Evolutionary conservation across 2,329 filamentous ascomycete species (phyloP).

Genomic region (Penicillium italicum): DNA sequence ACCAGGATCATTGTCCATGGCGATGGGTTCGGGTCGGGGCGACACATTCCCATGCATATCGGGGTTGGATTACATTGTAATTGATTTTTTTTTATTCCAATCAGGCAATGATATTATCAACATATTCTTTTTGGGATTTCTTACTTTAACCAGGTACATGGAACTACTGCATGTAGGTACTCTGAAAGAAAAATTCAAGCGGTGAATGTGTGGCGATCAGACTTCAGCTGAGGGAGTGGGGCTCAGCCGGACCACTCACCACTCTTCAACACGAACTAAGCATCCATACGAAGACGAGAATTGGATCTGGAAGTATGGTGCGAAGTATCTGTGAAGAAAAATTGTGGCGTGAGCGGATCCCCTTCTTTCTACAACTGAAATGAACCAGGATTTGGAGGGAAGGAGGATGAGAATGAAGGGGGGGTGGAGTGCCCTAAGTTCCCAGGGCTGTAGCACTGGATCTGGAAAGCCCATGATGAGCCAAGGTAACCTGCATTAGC

Average conservation of each 20-base stretch:
- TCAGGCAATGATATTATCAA: background rate
- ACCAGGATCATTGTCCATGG: slow-evolving; percentile 26
- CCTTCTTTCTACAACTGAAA: background rate
- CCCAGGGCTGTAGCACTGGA: slow-evolving; percentile 39
- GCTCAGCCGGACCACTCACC: slow-evolving; percentile 18
- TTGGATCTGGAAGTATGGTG: slow-evolving; percentile 1
- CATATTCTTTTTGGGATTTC: background rate
- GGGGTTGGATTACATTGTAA: background rate
- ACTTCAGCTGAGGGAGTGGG: slow-evolving; percentile 28
- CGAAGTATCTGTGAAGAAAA: background rate
- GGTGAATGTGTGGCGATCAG: slow-evolving; percentile 27
- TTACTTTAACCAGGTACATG: slow-evolving; percentile 11
- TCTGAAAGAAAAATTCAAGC: slow-evolving; percentile 11
- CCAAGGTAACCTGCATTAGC: slow-evolving; percentile 41
- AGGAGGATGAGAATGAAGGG: slow-evolving; percentile 12
- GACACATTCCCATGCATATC: slow-evolving; percentile 10
- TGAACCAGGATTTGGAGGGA: background rate
- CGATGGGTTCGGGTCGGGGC: slow-evolving; percentile 27
- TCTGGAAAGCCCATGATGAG: slow-evolving; percentile 26
- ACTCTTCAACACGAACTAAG: slow-evolving; percentile 16
- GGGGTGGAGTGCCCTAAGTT: slow-evolving; percentile 30
- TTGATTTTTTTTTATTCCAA: background rate
- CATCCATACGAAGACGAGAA: slow-evolving; percentile 1
- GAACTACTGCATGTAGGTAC: slow-evolving; percentile 23
- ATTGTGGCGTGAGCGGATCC: slow-evolving; percentile 20